Percentiles rank a stretch among this genome's conserved stretches.
phyloP scores from a whole-genome alignment of 306 rosid species.

The Cucurbita moschata region DNA sequence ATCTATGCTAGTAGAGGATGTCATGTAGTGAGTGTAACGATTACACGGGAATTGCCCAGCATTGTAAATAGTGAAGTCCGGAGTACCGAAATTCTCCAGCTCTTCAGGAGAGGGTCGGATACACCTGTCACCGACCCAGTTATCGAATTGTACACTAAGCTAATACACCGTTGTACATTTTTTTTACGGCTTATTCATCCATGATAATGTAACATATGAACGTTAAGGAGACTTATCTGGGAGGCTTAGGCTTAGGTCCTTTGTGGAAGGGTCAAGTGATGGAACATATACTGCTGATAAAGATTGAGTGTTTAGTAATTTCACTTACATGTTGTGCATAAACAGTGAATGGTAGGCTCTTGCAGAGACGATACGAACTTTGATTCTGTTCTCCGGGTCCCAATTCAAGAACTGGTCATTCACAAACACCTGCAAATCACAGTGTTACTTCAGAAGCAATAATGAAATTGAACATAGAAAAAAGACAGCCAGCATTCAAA shows the following conservation, averaged over 20 bases:
- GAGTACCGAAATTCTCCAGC: slow-evolving; percentile 80
- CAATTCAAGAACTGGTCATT: slow-evolving; percentile 87
- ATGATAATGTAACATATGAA: not conserved
- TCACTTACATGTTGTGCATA: slow-evolving; percentile 97
- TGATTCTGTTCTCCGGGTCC: slow-evolving; percentile 70
- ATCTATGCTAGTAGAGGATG: slow-evolving; percentile 86
- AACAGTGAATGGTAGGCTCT: slow-evolving; percentile 94
- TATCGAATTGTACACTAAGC: slow-evolving; percentile 8
- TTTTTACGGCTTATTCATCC: slow-evolving; percentile 1
- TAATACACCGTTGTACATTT: slow-evolving; percentile 2
- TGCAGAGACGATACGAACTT: slow-evolving; percentile 78
- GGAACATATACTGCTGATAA: slow-evolving; percentile 10
- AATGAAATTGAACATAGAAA: not conserved
- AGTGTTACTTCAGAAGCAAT: not conserved
- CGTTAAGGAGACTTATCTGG: slow-evolving; percentile 2
- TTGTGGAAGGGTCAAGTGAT: slow-evolving; percentile 5
- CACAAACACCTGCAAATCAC: slow-evolving; percentile 52
- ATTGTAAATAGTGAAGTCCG: slow-evolving; percentile 91
- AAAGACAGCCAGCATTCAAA: not conserved
- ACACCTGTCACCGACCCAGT: slow-evolving; percentile 51
- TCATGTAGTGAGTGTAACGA: slow-evolving; percentile 89
- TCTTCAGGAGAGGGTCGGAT: slow-evolving; percentile 84
- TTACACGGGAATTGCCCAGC: slow-evolving; percentile 95
- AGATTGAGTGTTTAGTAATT: not conserved
- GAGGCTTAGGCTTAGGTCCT: slow-evolving; percentile 6